Base-by-base conservation (phyloP, 2,329 filamentous ascomycete genomes). In the Beauveria pseudobassiana region DNA sequence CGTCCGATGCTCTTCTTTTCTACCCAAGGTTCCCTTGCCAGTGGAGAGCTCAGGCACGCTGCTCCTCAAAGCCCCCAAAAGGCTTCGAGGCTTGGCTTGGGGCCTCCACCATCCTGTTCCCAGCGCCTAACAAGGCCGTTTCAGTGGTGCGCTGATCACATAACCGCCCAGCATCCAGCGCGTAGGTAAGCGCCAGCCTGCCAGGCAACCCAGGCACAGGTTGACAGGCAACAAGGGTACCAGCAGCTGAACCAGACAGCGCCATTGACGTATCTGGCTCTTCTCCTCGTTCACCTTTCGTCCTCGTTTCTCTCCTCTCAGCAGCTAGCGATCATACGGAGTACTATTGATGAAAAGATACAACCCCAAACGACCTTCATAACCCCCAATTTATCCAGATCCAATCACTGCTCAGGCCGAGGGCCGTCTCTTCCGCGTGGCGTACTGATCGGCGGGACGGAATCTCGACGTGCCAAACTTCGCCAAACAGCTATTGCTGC, bases 111-210 rank as follows among this genome's bases (percentile, higher is more conserved):
- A 30, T 18, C 54, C 38, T 2, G 54, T 16, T 26, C 56, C 22
- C 46, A 59, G 56, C 56, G 56, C 46, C 51, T 51, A 59, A 59
- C 46, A 46, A 50, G 22, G 48, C n/a, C 46, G 34, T 14, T 43
- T 58, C 46, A 58, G 45, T 58, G 45, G 55, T 46, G 45, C 45
- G 45, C 42, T 22, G 45, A 12, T 50, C 30, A 7, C 24, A 12
- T 50, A 43, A 50, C 45, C 55, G 55, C 55, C 55, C 43, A 45
- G 12, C 30, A 26, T 20, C 20, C 26, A 30, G 53, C 53, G 38
- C 38, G 24, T 45, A 55, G 8, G 30, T 5, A 34, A 12, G 30
- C 14, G 10, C 30, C 9, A 34, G 30, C 28, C 28, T 28, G 28
- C 28, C 28, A 28, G 28, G 30, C 30, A 30, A 12, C 30, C 30